A percentile compares a stretch with the other conserved stretches of the same genome.
These are phyloP conservation scores for Taphrina deformans DNA, from an alignment of 1,139 yeast species.

Conservation along the genomic window DNA sequence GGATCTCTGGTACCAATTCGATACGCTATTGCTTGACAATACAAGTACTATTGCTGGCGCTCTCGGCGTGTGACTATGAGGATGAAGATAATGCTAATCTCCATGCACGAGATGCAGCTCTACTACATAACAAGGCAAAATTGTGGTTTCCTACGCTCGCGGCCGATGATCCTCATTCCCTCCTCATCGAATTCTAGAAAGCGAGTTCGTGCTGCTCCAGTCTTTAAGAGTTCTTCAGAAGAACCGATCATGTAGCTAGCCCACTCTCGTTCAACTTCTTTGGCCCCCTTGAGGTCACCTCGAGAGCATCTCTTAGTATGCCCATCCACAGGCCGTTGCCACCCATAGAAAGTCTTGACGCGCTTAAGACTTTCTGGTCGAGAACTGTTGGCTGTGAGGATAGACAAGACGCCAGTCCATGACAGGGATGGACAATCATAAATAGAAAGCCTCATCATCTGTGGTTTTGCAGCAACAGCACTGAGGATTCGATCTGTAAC, in stretches of 20 bases:
- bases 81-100: neutral
- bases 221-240: constrained; percentile 12
- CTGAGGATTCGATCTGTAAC: constrained; percentile 35
- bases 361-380: constrained; percentile 20
- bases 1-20: no score
- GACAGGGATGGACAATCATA: constrained; percentile 38
- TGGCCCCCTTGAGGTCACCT: constrained; percentile 34
- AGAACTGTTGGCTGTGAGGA: constrained; percentile 37
- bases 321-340: constrained; percentile 35
- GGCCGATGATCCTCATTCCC: constrained; percentile 17
- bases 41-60: neutral
- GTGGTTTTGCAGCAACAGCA: constrained; percentile 17
- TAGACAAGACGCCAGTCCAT: constrained; percentile 36
- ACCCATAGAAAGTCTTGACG: constrained; percentile 35
- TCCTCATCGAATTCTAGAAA: constrained; percentile 24
- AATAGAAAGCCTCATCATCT: constrained; percentile 33
- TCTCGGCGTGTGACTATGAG: neutral
- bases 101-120: neutral
- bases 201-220: constrained; percentile 14
- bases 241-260: constrained; percentile 34
- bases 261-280: constrained; percentile 35
- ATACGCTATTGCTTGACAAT: no score
- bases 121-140: constrained; percentile 18
- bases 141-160: constrained; percentile 7
- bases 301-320: constrained; percentile 26